These are phyloP conservation scores for Cutaneotrichosporon dermatis DNA, from an alignment of 1,284 basidiomycete species.

Conservation along the genomic window DNA sequence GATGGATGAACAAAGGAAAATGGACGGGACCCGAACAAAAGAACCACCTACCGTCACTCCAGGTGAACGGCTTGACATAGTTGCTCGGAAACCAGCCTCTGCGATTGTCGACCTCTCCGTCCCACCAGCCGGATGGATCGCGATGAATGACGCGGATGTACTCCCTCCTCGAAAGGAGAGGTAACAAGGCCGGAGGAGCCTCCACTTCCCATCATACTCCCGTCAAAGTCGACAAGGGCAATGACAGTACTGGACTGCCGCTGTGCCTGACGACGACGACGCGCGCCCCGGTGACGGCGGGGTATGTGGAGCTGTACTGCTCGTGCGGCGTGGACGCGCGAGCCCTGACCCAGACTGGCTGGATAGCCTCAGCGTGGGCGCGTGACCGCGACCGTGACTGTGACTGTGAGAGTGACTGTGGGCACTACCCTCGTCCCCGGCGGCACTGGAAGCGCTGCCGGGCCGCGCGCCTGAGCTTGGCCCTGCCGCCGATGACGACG, in stretches of 20 bases:
- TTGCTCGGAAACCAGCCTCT: constrained; percentile 98
- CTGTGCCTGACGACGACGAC: not conserved
- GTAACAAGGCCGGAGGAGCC: constrained; percentile 62
- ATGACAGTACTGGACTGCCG: not conserved
- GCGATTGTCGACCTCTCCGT: constrained; percentile 68
- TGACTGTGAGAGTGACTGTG: not conserved
- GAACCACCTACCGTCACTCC: constrained; percentile 24
- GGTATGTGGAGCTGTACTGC: not conserved
- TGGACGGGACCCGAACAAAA: not conserved
- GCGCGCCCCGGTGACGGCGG: constrained; percentile 8
- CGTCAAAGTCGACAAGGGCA: constrained; percentile 80
- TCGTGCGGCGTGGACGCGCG: not conserved
- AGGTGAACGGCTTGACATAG: constrained; percentile 46
- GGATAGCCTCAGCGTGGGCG: not conserved
- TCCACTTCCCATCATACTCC: constrained; percentile 50
- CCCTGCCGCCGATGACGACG: not conserved
- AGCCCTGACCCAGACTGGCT: not conserved
- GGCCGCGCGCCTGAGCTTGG: constrained; percentile 1
- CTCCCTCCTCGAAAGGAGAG: constrained; percentile 85
- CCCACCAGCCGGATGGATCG: constrained; percentile 95
- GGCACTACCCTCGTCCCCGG: not conserved
- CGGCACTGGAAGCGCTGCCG: not conserved
- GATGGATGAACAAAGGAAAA: not conserved
- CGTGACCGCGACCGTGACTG: not conserved
- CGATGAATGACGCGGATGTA: constrained; percentile 83